phyloP scores from a whole-genome alignment of 164 flowering plant genomes.

The Euptelea pleiosperma region DNA sequence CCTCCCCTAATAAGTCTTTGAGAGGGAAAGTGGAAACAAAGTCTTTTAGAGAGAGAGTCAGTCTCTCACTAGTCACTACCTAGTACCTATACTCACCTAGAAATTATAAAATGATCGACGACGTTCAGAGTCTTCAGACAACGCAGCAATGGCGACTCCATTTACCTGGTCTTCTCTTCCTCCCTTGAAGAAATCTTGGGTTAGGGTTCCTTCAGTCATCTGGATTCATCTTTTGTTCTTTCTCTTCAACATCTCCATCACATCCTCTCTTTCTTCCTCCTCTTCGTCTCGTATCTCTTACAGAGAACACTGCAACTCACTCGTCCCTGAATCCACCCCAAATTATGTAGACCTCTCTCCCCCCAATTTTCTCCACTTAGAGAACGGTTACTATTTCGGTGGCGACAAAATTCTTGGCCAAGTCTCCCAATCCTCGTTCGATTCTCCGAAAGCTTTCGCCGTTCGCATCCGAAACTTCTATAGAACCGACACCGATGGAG shows the following conservation, averaged over 20 bases:
- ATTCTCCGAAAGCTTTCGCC: slow-evolving; percentile 8
- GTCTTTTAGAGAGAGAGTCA: too few relatives aligned
- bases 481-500: slow-evolving; percentile 16
- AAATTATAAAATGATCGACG: too few relatives aligned
- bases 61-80: too few relatives aligned
- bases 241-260: slow-evolving; percentile 9
- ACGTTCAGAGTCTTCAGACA: neutral
- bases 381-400: slow-evolving; percentile 17
- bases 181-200: slow-evolving; percentile 12
- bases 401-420: slow-evolving; percentile 17
- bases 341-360: neutral
- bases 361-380: neutral
- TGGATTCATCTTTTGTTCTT: slow-evolving; percentile 6
- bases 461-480: slow-evolving; percentile 3
- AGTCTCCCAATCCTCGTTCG: neutral
- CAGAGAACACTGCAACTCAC: slow-evolving; percentile 19
- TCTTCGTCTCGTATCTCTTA: slow-evolving; percentile 11
- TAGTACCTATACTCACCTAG: too few relatives aligned
- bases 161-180: neutral
- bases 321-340: slow-evolving; percentile 15
- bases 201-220: slow-evolving; percentile 11
- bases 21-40: too few relatives aligned
- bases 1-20: too few relatives aligned
- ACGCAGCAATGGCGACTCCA: slow-evolving; percentile 9
- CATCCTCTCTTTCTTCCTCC: neutral